Evolutionary conservation across 768 basidiomycete species (phyloP).

Genomic region (Podaxis sp.): DNA sequence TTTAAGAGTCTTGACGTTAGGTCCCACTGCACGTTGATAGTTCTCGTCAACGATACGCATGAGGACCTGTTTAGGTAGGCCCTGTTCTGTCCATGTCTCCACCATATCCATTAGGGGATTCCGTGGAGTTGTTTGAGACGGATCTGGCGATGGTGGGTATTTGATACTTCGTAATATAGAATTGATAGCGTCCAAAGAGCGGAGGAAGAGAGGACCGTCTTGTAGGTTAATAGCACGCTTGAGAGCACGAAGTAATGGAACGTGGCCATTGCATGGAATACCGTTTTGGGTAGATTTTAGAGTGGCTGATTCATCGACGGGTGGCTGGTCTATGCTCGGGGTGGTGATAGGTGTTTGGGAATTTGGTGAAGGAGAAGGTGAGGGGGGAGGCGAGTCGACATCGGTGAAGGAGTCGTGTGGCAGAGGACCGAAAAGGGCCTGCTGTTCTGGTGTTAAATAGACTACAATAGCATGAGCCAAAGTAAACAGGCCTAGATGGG

Average conservation of each 20-base stretch:
- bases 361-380: slow-evolving; percentile 34
- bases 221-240: slow-evolving; percentile 67
- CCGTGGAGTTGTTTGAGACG: slow-evolving; percentile 39
- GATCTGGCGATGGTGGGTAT: slow-evolving; percentile 56
- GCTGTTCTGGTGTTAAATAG: slow-evolving; percentile 68
- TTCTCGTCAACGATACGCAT: slow-evolving; percentile 84
- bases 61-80: slow-evolving; percentile 64
- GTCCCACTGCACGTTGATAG: slow-evolving; percentile 92
- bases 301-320: slow-evolving; percentile 29
- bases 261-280: slow-evolving; percentile 22
- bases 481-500: background rate
- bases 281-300: slow-evolving; percentile 28
- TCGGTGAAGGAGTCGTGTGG: slow-evolving; percentile 48
- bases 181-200: slow-evolving; percentile 63
- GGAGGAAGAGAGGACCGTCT: slow-evolving; percentile 72
- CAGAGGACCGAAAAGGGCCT: slow-evolving; percentile 63
- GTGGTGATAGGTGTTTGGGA: slow-evolving; percentile 30
- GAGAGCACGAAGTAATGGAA: slow-evolving; percentile 50
- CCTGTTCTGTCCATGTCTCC: slow-evolving; percentile 47
- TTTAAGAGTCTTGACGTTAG: slow-evolving; percentile 76
- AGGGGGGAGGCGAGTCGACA: slow-evolving; percentile 29
- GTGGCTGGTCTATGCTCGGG: slow-evolving; percentile 23
- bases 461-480: slow-evolving; percentile 22
- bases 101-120: slow-evolving; percentile 52
- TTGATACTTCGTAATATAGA: slow-evolving; percentile 60